phyloP scores from a whole-genome alignment of 257 asterid genomes.

The Voacanga thouarsii region DNA sequence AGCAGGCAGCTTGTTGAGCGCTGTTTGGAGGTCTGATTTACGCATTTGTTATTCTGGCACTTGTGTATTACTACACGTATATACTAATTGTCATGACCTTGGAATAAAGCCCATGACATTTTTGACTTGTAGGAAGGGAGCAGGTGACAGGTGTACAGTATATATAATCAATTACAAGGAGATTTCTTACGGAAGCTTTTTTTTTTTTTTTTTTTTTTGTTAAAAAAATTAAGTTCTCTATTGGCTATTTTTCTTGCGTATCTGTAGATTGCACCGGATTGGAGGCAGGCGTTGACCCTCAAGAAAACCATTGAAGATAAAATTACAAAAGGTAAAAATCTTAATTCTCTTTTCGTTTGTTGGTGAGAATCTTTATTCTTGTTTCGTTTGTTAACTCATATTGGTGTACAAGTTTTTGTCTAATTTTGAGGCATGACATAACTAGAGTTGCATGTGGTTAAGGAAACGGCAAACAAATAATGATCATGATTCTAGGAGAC shows the following conservation, averaged over 20 bases:
- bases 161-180: not conserved
- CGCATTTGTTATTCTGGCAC: not conserved
- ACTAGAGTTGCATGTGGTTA: not conserved
- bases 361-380: slow-evolving; percentile 30
- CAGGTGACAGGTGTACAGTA: too few species aligned
- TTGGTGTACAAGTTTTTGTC: not conserved
- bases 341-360: not conserved
- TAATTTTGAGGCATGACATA: not conserved
- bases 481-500: not conserved
- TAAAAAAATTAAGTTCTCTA: not conserved
- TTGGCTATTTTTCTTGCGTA: not conserved
- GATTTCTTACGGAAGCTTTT: not conserved
- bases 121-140: not conserved
- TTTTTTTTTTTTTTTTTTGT: too few species aligned
- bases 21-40: slow-evolving; percentile 63
- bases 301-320: slow-evolving; percentile 85
- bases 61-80: not conserved
- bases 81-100: not conserved
- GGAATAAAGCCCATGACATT: not conserved
- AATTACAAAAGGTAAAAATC: slow-evolving; percentile 59
- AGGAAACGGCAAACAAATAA: not conserved
- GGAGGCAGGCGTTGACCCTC: slow-evolving; percentile 84
- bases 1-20: slow-evolving; percentile 83
- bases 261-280: slow-evolving; percentile 71
- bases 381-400: not conserved